Percentiles rank a stretch among this genome's conserved stretches.
phyloP scores from a whole-genome alignment of 129 eudicot species.

The Logfia minima region DNA sequence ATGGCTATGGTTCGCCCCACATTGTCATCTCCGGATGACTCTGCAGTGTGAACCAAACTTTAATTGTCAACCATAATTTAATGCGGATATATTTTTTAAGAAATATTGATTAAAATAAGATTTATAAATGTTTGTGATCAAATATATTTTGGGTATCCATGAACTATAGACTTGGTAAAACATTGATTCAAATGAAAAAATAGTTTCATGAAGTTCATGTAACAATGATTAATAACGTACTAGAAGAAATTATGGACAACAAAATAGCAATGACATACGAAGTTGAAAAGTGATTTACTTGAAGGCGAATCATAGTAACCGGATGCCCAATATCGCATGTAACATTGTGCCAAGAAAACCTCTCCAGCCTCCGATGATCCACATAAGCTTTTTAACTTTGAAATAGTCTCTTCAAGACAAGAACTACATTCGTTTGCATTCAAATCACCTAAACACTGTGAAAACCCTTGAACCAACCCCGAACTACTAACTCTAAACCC shows the following conservation, averaged over 20 bases:
- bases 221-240: neutral
- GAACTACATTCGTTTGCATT: constrained; percentile 51
- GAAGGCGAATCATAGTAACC: constrained; percentile 66
- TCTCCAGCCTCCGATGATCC: constrained; percentile 73
- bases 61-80: neutral
- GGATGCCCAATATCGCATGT: constrained; percentile 79
- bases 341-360: constrained; percentile 83
- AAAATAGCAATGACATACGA: no score
- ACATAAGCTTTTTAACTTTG: constrained; percentile 55
- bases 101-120: neutral
- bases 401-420: constrained; percentile 61
- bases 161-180: no score
- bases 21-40: constrained; percentile 52
- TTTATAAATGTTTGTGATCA: neutral
- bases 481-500: constrained; percentile 65
- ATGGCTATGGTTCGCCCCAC: constrained; percentile 82
- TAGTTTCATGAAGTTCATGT: neutral
- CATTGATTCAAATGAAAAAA: no score
- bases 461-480: constrained; percentile 68
- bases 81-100: neutral
- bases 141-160: neutral
- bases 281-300: constrained; percentile 34
- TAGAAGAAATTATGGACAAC: neutral
- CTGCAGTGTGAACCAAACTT: constrained; percentile 20
- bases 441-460: constrained; percentile 81